These are phyloP conservation scores for Amanita inopinata DNA, from an alignment of 768 basidiomycete genomes.

Conservation along the genomic window DNA sequence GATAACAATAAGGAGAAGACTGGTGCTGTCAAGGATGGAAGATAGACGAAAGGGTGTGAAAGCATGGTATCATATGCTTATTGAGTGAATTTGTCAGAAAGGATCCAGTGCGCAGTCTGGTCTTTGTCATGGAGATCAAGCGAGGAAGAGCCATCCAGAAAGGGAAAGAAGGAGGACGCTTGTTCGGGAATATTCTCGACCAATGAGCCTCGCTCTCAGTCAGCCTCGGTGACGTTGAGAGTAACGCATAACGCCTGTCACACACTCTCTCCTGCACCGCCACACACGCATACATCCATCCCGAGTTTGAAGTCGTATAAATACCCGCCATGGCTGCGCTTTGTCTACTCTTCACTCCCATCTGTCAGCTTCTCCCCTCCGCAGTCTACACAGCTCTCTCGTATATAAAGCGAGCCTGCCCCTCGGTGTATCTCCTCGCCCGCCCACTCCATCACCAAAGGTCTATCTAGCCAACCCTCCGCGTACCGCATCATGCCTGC, in stretches of 20 bases:
- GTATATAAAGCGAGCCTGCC: too few species aligned
- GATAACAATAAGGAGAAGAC: too few species aligned
- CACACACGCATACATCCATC: too few species aligned
- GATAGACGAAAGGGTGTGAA: too few species aligned
- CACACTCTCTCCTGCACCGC: too few species aligned
- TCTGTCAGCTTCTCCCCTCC: too few species aligned
- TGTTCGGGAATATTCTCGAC: background rate
- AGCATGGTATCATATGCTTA: background rate
- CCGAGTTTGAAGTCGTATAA: too few species aligned
- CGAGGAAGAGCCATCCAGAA: background rate
- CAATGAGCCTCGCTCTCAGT: too few species aligned
- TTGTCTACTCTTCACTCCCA: too few species aligned
- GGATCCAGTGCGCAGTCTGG: background rate
- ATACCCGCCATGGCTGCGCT: too few species aligned
- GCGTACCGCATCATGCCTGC: background rate
- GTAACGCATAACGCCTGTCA: background rate
- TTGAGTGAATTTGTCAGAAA: background rate
- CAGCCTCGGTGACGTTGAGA: background rate
- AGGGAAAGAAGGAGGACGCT: background rate
- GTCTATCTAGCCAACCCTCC: background rate
- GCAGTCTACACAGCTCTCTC: too few species aligned
- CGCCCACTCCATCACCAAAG: background rate
- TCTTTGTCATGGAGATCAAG: background rate
- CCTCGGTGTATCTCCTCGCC: background rate
- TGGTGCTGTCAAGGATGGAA: too few species aligned